These are phyloP conservation scores for Candida lessepsii DNA, from an alignment of 805 yeast genomes.

Conservation along the genomic window DNA sequence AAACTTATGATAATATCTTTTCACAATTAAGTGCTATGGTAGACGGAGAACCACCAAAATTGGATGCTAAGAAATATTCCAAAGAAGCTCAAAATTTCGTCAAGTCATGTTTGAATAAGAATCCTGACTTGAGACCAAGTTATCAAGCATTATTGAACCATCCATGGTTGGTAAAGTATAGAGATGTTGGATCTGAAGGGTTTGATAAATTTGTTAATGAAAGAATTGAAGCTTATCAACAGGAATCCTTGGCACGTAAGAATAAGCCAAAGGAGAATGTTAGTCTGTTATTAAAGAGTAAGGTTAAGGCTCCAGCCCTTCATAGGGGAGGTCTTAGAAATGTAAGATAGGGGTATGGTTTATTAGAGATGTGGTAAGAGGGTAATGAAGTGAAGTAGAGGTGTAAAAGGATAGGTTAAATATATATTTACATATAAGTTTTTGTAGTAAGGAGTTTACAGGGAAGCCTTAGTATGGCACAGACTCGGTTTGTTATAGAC, in stretches of 20 bases:
- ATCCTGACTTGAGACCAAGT: slow-evolving; percentile 77
- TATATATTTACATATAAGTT: no score
- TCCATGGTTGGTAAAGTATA: slow-evolving; percentile 72
- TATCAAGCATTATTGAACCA: slow-evolving; percentile 73
- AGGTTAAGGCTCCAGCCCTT: slow-evolving; percentile 43
- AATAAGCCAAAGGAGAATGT: slow-evolving; percentile 35
- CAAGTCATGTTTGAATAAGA: slow-evolving; percentile 69
- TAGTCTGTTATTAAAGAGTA: slow-evolving; percentile 36
- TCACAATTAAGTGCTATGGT: slow-evolving; percentile 94
- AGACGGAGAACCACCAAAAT: slow-evolving; percentile 90
- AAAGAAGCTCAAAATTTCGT: slow-evolving; percentile 83
- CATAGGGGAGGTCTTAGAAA: slow-evolving; percentile 40
- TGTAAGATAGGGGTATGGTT: not conserved
- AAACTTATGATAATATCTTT: slow-evolving; percentile 84
- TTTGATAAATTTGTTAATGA: slow-evolving; percentile 22
- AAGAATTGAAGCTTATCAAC: slow-evolving; percentile 18
- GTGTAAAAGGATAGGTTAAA: no score
- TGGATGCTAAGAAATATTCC: slow-evolving; percentile 63
- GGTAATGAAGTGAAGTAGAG: no score
- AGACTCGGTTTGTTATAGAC: no score
- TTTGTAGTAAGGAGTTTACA: no score
- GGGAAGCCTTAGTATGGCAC: no score
- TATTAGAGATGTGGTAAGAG: no score
- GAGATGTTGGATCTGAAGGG: slow-evolving; percentile 17
- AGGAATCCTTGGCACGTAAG: slow-evolving; percentile 11